A percentile compares a stretch with the other conserved stretches of the same genome.
These are phyloP conservation scores for Clonostachys solani DNA, from an alignment of 2,329 filamentous ascomycete species.

Conservation along the genomic window DNA sequence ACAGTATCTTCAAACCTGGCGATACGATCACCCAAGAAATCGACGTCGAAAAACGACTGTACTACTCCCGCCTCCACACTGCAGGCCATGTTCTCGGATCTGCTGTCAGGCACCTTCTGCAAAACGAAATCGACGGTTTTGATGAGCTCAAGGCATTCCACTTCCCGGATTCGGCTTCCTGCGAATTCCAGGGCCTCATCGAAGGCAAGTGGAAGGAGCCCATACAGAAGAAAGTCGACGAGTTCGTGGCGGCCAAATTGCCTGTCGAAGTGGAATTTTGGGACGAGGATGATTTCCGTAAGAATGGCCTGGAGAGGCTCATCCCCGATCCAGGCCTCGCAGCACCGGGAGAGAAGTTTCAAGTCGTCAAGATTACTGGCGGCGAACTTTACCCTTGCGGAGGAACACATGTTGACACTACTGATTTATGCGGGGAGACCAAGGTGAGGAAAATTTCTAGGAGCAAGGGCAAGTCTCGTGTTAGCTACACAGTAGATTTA, in stretches of 20 bases:
- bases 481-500: too few relatives aligned
- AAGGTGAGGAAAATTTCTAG: too few relatives aligned
- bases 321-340: conserved; percentile 38
- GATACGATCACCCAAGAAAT: conserved; percentile 11
- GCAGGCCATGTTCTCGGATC: too few relatives aligned
- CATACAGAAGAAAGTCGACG: conserved; percentile 43
- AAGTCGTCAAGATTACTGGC: too few relatives aligned
- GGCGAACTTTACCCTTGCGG: too few relatives aligned
- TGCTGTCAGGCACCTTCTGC: background rate
- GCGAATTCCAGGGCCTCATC: conserved; percentile 65
- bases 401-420: too few relatives aligned
- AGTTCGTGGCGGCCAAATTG: conserved; percentile 4
- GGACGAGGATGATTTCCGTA: background rate
- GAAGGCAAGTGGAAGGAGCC: conserved; percentile 55
- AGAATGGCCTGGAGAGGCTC: conserved; percentile 21
- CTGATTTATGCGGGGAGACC: too few relatives aligned
- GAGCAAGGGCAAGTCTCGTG: too few relatives aligned
- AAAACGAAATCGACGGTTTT: conserved; percentile 43
- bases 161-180: conserved; percentile 61
- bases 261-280: conserved; percentile 6
- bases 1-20: background rate
- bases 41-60: too few relatives aligned
- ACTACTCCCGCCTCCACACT: too few relatives aligned
- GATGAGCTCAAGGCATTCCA: conserved; percentile 70
- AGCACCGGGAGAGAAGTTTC: too few relatives aligned